These are phyloP conservation scores for Aaosphaeria arxii DNA, from an alignment of 2,329 filamentous ascomycete species.

Conservation along the genomic window DNA sequence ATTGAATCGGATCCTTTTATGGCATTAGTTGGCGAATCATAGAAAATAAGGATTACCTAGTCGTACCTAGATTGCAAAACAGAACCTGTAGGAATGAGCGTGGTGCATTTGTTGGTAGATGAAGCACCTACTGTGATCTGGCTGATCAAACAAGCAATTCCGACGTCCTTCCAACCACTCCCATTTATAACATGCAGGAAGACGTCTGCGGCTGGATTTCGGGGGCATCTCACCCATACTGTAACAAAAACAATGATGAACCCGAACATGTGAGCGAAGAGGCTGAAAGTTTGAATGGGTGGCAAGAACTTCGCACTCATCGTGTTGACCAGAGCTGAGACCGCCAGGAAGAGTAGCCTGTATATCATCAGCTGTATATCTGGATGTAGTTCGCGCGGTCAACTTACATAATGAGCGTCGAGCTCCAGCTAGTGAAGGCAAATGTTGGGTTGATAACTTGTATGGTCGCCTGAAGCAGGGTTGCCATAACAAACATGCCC, in stretches of 20 bases:
- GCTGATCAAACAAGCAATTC: conserved; percentile 11
- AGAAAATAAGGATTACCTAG: not conserved
- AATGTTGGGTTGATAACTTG: not conserved
- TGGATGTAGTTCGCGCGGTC: not conserved
- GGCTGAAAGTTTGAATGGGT: conserved; percentile 18
- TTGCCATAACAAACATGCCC: conserved; percentile 23
- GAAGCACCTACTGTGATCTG: conserved; percentile 13
- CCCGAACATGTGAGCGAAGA: conserved; percentile 17
- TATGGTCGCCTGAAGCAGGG: not conserved
- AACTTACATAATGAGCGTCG: conserved; percentile 18
- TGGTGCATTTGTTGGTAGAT: not conserved
- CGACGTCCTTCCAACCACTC: conserved; percentile 14
- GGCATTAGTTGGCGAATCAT: not conserved
- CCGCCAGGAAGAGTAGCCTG: conserved; percentile 13
- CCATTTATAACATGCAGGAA: conserved; percentile 10
- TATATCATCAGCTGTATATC: not conserved
- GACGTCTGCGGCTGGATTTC: conserved; percentile 5
- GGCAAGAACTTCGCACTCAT: conserved; percentile 38
- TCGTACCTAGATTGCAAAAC: not conserved
- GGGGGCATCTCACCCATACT: conserved; percentile 16
- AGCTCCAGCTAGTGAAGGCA: conserved; percentile 24
- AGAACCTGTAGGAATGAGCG: conserved; percentile 1
- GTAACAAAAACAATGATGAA: conserved; percentile 16
- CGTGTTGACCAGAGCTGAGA: conserved; percentile 40
- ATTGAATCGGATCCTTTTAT: conserved; percentile 1